A percentile compares a stretch with the other conserved stretches of the same genome.
These are phyloP conservation scores for Aureobasidium sp. DNA, from an alignment of 2,329 filamentous ascomycete genomes.

Conservation along the genomic window DNA sequence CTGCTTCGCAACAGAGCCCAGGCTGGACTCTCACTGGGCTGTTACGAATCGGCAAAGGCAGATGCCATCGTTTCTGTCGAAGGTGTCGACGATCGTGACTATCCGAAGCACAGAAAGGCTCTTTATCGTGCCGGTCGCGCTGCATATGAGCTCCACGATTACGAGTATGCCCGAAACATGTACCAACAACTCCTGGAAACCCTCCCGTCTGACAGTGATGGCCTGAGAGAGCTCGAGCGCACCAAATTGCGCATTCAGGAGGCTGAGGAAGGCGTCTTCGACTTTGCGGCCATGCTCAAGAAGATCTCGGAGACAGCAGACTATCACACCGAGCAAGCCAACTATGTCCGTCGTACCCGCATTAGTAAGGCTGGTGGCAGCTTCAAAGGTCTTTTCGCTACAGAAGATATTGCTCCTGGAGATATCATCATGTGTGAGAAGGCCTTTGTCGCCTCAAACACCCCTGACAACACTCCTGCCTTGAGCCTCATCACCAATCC, in stretches of 20 bases:
- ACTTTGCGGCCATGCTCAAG: not conserved
- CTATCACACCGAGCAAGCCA: not conserved
- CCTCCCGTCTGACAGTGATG: not conserved
- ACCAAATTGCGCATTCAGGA: not conserved
- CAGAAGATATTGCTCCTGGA: not conserved
- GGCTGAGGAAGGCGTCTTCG: not conserved
- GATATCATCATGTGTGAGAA: not conserved
- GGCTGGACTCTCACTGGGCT: not conserved
- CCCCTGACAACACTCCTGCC: not conserved
- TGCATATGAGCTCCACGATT: not conserved
- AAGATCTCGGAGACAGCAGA: not conserved
- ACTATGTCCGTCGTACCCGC: not conserved
- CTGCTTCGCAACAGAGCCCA: not conserved
- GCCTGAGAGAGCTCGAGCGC: not conserved
- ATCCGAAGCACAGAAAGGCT: not conserved
- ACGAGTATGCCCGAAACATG: not conserved
- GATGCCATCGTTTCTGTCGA: not conserved
- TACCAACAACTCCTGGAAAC: not conserved
- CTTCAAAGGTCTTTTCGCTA: not conserved
- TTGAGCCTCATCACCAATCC: not conserved
- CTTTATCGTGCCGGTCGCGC: not conserved
- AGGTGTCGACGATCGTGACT: not conserved
- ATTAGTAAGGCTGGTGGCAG: not conserved
- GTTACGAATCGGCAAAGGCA: not conserved
- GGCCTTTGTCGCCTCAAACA: not conserved